Base-by-base conservation (phyloP, 176 grass and related monocot genomes). In the Oryza glumipatula region DNA sequence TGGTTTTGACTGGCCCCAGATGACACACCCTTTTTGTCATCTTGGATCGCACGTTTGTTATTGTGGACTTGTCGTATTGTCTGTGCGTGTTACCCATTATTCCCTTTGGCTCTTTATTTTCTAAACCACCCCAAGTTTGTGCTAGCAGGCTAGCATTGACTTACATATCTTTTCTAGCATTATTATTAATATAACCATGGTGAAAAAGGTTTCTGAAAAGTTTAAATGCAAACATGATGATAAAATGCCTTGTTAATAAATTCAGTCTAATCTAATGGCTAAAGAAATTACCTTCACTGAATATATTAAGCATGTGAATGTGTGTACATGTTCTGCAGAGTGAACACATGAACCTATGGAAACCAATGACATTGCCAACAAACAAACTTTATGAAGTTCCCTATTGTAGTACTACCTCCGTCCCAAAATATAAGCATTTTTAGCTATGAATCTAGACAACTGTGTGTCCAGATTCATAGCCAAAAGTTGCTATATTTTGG, bases 321-420 rank as follows among this genome's bases (percentile, higher is more conserved):
- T 85, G 2, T 71, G 23, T 46, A 5, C 11, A 6, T 78, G 17
- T 79, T 28, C 41, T 79, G 41, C 44, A 85, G 70, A 79, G 38
- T 38, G 56, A 72, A 74, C 16, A 73, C 13, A 73, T 66, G 68
- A 13, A 65, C 19, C 52, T 61, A 61, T 3, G 5, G 56, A 61
- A 65, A 23, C 36, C 26, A 64, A 14, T 78, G 16, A 21, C 17
- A 10, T 23, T 65, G 58, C 30, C 0, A 49, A 14, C 49, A 11
- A 60, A 36, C 2, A 17, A 76, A 76, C 46, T 72, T 48, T 21
- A 41, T 0, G 3, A 51, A 74, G 3, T 71, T n/a, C 16, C 66
- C 0, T 38, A 28, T 28, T 28, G 28, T 28, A 28, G 28, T 28
- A 28, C 28, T 28, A 28, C 28, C 28, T 28, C 28, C 28, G 28